Evolutionary conservation across 257 asterid genomes (phyloP).

Genomic region (Gentiana dahurica): DNA sequence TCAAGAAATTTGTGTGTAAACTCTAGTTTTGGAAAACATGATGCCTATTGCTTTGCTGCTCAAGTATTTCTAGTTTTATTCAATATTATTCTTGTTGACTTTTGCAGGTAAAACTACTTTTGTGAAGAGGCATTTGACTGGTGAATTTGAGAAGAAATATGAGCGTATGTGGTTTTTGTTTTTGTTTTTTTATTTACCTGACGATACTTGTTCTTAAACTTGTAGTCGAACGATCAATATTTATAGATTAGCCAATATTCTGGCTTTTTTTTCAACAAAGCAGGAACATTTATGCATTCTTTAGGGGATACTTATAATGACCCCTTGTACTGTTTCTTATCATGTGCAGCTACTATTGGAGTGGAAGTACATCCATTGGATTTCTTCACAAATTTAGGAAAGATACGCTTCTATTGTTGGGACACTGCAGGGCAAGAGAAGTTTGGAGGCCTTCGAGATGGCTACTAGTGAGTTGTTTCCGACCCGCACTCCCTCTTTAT

Average conservation of each 20-base stretch:
- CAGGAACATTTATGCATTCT: no score
- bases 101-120: slow-evolving; percentile 71
- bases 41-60: no score
- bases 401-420: slow-evolving; percentile 79
- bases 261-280: no score
- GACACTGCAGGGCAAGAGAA: slow-evolving; percentile 96
- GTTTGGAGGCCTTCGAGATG: slow-evolving; percentile 92
- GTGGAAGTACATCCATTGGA: slow-evolving; percentile 91
- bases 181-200: no score
- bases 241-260: no score
- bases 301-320: no score
- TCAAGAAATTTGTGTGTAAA: no score
- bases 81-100: neutral
- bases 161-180: slow-evolving; percentile 45
- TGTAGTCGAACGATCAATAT: neutral
- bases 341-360: slow-evolving; percentile 65
- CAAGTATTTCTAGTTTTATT: no score
- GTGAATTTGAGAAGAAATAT: slow-evolving; percentile 91
- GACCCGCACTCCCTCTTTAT: no score
- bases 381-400: slow-evolving; percentile 74
- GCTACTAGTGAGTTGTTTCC: slow-evolving; percentile 61
- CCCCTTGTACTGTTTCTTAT: slow-evolving; percentile 27
- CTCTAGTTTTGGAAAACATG: no score
- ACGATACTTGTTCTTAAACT: no score
- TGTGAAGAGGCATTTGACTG: slow-evolving; percentile 85